These are phyloP conservation scores for Pyrenula aspistea DNA, from an alignment of 495 filamentous ascomycete genomes.

Conservation along the genomic window DNA sequence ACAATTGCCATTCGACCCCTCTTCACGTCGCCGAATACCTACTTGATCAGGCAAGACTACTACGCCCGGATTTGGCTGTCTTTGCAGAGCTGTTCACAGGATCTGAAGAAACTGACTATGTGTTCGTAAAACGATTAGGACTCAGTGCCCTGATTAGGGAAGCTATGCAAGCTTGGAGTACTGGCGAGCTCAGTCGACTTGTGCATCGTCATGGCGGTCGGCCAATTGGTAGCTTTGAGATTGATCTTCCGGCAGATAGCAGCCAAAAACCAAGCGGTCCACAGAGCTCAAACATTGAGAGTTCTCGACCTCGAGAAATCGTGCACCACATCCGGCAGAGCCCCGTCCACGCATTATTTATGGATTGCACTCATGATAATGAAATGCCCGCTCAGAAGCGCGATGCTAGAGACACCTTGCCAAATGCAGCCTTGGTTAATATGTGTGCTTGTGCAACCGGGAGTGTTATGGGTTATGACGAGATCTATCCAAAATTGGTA, in stretches of 20 bases:
- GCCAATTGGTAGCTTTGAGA: constrained; percentile 91
- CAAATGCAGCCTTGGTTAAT: constrained; percentile 86
- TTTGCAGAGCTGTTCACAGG: constrained; percentile 96
- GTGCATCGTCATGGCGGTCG: constrained; percentile 91
- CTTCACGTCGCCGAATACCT: constrained; percentile 87
- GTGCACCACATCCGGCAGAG: constrained; percentile 65
- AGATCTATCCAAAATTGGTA: constrained; percentile 83
- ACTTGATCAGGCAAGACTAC: constrained; percentile 78
- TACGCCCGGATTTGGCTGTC: constrained; percentile 79
- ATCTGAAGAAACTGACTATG: constrained; percentile 87
- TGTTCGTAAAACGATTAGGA: constrained; percentile 86
- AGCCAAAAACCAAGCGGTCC: constrained; percentile 8
- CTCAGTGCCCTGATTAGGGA: constrained; percentile 86
- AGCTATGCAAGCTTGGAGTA: constrained; percentile 97
- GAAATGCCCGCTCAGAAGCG: constrained; percentile 92
- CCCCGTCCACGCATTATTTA: constrained; percentile 87
- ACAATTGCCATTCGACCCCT: constrained; percentile 97
- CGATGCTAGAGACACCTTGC: constrained; percentile 84
- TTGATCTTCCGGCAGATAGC: constrained; percentile 43
- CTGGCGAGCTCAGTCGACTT: constrained; percentile 76
- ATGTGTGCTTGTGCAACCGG: constrained; percentile 93
- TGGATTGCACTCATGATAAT: constrained; percentile 99
- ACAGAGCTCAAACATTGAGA: constrained; percentile 19
- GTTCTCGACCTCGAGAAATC: constrained; percentile 35
- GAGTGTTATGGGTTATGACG: constrained; percentile 98